Percentiles rank a stretch among this genome's conserved stretches.
phyloP scores from a whole-genome alignment of 2,329 filamentous ascomycete genomes.

The Trichoderma sp. region DNA sequence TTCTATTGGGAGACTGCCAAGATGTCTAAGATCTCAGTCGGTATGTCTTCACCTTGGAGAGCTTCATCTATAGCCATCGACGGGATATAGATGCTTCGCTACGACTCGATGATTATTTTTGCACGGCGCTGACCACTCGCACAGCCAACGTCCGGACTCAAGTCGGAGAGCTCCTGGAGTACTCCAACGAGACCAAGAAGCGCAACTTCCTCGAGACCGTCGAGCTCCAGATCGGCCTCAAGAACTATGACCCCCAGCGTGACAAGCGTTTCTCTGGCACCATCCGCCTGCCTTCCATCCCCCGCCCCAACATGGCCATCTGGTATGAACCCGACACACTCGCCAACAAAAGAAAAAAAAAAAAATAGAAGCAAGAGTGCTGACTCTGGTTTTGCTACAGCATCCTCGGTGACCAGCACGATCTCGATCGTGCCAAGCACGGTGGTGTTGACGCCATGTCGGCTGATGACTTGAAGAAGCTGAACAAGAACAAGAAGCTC shows the following conservation, averaged over 20 bases:
- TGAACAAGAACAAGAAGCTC: conserved; percentile 99
- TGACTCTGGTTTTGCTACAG: conserved; percentile 22
- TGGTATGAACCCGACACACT: conserved; percentile 43
- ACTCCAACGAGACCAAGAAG: conserved; percentile 94
- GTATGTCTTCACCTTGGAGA: conserved; percentile 34
- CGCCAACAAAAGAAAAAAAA: background rate
- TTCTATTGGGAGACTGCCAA: conserved; percentile 85
- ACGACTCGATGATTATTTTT: background rate
- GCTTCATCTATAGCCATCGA: background rate
- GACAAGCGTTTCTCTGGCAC: conserved; percentile 99
- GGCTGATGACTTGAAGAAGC: conserved; percentile 98
- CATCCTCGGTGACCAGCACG: conserved; percentile 76
- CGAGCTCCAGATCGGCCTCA: conserved; percentile 87
- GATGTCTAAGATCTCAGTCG: conserved; percentile 85
- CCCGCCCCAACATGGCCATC: conserved; percentile 86
- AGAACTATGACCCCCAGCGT: conserved; percentile 99
- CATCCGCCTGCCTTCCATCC: conserved; percentile 88
- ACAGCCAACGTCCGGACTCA: conserved; percentile 89
- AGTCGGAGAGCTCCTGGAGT: conserved; percentile 89
- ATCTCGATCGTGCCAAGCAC: conserved; percentile 99
- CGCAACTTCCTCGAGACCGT: conserved; percentile 96
- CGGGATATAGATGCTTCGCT: background rate
- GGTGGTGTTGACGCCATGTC: conserved; percentile 98
- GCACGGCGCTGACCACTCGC: conserved; percentile 30
- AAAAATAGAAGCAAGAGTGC: background rate